Percentiles rank a stretch among this genome's conserved stretches.
Conservation (phyloP, 2,329 filamentous ascomycete species). For the Calonectria pseudoreteaudii region DNA sequence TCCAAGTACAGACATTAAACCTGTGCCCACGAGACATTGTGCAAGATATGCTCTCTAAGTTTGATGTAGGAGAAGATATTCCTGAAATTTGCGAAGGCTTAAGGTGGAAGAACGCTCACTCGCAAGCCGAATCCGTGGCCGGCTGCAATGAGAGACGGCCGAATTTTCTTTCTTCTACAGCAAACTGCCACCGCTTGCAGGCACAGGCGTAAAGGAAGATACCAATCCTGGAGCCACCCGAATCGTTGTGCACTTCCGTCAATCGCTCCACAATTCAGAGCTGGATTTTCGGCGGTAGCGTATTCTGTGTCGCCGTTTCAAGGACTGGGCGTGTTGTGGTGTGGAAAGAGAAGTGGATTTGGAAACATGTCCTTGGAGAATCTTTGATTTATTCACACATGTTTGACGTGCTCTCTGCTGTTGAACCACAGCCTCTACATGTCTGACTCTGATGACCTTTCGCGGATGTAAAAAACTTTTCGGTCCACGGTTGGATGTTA, state of each 20-base stretch:
- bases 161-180: slow-evolving; percentile 20
- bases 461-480: too few species aligned
- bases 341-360: too few species aligned
- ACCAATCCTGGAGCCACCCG: not conserved
- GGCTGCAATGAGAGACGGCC: slow-evolving; percentile 8
- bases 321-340: not conserved
- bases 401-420: too few species aligned
- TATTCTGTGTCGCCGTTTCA: not conserved
- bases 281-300: slow-evolving; percentile 17
- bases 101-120: not conserved
- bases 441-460: too few species aligned
- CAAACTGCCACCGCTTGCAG: slow-evolving; percentile 19
- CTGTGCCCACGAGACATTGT: slow-evolving; percentile 17
- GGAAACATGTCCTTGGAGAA: too few species aligned
- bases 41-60: slow-evolving; percentile 17
- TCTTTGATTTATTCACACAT: too few species aligned
- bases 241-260: not conserved
- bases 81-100: not conserved
- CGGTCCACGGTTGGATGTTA: too few species aligned
- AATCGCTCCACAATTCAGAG: slow-evolving; percentile 13
- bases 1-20: not conserved
- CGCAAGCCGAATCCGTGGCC: too few species aligned
- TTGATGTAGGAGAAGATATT: slow-evolving; percentile 15
- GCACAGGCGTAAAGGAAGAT: slow-evolving; percentile 13
- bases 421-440: too few species aligned